Evolutionary conservation across 2,329 filamentous ascomycete species (phyloP).

Genomic region (Karstenula rhodostoma): DNA sequence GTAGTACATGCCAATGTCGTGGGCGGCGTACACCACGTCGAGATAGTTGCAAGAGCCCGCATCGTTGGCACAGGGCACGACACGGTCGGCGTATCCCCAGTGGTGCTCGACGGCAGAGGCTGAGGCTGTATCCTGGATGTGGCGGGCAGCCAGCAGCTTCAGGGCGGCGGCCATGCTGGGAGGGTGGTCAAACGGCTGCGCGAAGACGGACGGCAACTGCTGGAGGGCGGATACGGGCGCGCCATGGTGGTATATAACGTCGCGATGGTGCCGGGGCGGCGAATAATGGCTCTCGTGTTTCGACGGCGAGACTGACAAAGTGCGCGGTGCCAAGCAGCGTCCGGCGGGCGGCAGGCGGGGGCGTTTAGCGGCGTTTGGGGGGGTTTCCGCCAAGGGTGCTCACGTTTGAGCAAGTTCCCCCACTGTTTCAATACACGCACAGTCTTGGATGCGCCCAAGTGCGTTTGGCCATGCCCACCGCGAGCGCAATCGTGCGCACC

Average conservation of each 20-base stretch:
- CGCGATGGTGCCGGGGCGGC: neutral
- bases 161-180: conserved; percentile 27
- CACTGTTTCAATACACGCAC: conserved; percentile 29
- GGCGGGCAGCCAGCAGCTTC: conserved; percentile 28
- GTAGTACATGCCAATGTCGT: conserved; percentile 64
- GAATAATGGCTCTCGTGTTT: conserved; percentile 3
- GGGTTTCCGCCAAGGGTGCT: conserved; percentile 27
- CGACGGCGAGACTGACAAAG: neutral
- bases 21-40: conserved; percentile 62
- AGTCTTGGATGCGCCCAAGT: conserved; percentile 15
- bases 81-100: conserved; percentile 65
- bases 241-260: conserved; percentile 10
- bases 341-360: neutral
- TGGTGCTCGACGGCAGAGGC: conserved; percentile 54
- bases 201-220: conserved; percentile 5
- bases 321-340: conserved; percentile 10
- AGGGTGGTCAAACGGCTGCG: neutral
- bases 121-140: conserved; percentile 57
- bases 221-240: neutral
- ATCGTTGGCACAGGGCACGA: conserved; percentile 66
- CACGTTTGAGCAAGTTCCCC: conserved; percentile 43
- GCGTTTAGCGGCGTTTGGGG: neutral
- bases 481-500: conserved; percentile 11
- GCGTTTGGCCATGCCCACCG: conserved; percentile 20
- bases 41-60: conserved; percentile 66